Evolutionary conservation across 768 basidiomycete species (phyloP).

Genomic region (Podaxis sp.): DNA sequence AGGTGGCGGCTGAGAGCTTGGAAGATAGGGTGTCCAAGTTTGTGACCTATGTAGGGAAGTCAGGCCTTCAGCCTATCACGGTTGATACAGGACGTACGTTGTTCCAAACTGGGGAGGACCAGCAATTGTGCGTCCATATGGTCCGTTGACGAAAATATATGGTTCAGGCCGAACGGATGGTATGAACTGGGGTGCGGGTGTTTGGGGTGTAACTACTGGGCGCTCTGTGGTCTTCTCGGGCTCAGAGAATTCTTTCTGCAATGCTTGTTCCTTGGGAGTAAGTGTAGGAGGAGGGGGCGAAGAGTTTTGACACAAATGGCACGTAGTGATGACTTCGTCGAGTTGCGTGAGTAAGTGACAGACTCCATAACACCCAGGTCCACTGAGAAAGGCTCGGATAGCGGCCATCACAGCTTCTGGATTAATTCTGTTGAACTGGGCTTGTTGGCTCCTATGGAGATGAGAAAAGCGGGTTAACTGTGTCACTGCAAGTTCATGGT

Average conservation of each 20-base stretch:
- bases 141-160: neutral
- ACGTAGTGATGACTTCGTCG: neutral
- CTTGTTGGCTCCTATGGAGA: neutral
- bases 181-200: neutral
- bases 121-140: neutral
- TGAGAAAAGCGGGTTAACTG: neutral
- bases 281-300: neutral
- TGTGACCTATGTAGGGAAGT: neutral
- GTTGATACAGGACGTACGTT: neutral
- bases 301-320: neutral
- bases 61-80: neutral
- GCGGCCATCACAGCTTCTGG: neutral
- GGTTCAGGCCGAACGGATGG: neutral
- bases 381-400: neutral
- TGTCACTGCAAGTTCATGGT: neutral
- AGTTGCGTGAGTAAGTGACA: neutral
- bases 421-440: neutral
- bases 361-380: neutral
- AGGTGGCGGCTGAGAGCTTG: neutral
- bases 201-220: neutral
- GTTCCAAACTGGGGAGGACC: neutral
- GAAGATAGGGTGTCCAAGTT: neutral
- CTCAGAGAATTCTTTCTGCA: neutral
- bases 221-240: neutral
- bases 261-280: neutral